Percentiles rank a stretch among this genome's conserved stretches.
Conservation (phyloP, 2,329 filamentous ascomycete genomes). For the Cladophialophora yegresii region DNA sequence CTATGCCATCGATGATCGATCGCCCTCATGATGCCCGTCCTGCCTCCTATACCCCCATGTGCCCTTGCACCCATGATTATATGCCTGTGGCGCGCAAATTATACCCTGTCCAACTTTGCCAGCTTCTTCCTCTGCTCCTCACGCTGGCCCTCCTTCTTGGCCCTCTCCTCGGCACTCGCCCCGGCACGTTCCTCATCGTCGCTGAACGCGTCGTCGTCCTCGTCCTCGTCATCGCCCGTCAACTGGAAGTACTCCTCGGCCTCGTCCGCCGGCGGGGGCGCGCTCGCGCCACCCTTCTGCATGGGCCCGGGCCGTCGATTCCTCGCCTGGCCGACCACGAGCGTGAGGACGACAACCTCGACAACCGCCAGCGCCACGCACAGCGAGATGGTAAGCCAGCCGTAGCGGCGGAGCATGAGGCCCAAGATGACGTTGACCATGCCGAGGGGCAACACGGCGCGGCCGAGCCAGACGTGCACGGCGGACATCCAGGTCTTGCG, state of each 20-base stretch:
- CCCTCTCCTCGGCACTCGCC: slow-evolving; percentile 16
- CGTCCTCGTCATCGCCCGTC: slow-evolving; percentile 30
- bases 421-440: slow-evolving; percentile 35
- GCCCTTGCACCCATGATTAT: too few species aligned
- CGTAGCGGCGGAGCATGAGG: slow-evolving; percentile 35
- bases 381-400: slow-evolving; percentile 33
- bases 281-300: slow-evolving; percentile 22
- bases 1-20: too few species aligned
- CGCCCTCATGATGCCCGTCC: too few species aligned
- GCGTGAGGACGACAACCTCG: slow-evolving; percentile 29
- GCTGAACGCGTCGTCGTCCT: slow-evolving; percentile 29
- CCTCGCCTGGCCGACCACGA: slow-evolving; percentile 26
- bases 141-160: slow-evolving; percentile 27
- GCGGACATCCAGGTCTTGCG: slow-evolving; percentile 33
- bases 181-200: slow-evolving; percentile 24
- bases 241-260: slow-evolving; percentile 38
- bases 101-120: slow-evolving; percentile 34
- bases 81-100: neutral
- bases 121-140: slow-evolving; percentile 33
- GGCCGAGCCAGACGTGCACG: slow-evolving; percentile 40
- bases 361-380: slow-evolving; percentile 29
- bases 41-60: too few species aligned
- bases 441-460: slow-evolving; percentile 37
- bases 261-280: slow-evolving; percentile 28
- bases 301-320: slow-evolving; percentile 16